Base-by-base conservation (phyloP, 805 yeast genomes). In the Debaryomyces hansenii region DNA sequence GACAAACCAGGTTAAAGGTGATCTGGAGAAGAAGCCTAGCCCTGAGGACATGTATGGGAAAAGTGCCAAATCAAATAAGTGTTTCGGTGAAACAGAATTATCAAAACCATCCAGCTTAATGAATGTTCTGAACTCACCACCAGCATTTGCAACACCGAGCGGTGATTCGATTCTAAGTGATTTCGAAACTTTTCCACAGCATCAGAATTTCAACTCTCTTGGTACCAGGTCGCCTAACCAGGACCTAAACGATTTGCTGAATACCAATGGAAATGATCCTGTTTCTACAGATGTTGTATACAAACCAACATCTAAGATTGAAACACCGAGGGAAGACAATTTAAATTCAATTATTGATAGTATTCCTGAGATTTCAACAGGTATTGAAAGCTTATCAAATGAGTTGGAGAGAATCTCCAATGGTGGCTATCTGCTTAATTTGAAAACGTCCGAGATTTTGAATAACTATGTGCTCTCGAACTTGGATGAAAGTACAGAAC, bases 391-490 rank as follows among this genome's bases (percentile, higher is more conserved):
- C 32, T 42, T 64, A 18, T 57, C 66, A 5, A 47, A 54, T 39
- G 62, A 66, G 1, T 42, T 66, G 14, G 66, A 62, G 29, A 56
- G 55, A 20, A 51, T 62, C 5, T 56, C 61, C 3, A 57, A 57
- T 32, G 67, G 65, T 2, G 62, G 62, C 11, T 55, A 57, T 21
- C 58, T 51, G 24, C 54, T 65, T 46, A 55, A 56, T 20, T 50
- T 63, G 12, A 62, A 61, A 34, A 63, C 58, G 38, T 60, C 66
- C 0, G 67, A 55, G 34, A 50, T 67, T 3, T 59, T 65, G 53
- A 58, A 56, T 42, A 55, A 56, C 32, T 65, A 58, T 44, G 52
- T 63, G 15, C 34, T 46, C 18, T 42, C 58, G 12, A 46, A 40
- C 18, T 12, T 38, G 18, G 52, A 47, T 7, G 38, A 35, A 15